Evolutionary conservation across 306 rosid genomes (phyloP), one percentile per base, ranked within the genome.

Genomic region (Lagenaria siceraria): DNA sequence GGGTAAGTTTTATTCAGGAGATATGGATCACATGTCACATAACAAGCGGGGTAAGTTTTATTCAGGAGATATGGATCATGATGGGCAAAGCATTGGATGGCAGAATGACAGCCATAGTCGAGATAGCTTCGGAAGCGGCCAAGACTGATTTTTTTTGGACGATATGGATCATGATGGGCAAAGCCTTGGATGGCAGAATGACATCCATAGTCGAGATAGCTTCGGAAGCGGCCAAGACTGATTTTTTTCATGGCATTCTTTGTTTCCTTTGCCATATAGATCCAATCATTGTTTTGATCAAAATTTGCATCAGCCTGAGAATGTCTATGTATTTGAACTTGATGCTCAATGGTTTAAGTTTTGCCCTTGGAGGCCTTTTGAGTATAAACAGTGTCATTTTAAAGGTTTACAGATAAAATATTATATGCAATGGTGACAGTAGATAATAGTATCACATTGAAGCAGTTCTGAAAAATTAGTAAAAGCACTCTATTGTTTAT

Each of bases 111-210:
- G 58, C 82, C 88, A 88, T 76, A 80, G 62, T 80, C 88, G 84
- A 25, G 96, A 90, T 76, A 78, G 76, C 78, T 91, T 72, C 81
- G 91, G 89, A 53, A 81, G 82, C 79, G 83, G 87, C 73, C 92
- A 84, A 74, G 88, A 86, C 77, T 78, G 84, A 80, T 55, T 8
- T 77, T 43, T 35, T 36, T n/a, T n/a, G n/a, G n/a, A n/a, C n/a
- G 93, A 91, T 72, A 80, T 43, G n/a, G 89, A 89, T 69, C 92
- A 82, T 51, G 92, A 88, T 61, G 97, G 91, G 36, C 88, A 87
- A 64, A 86, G 90, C 73, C 86, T 68, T 73, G 90, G 85, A 43
- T 86, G 91, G 97, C 97, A 84, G 83, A 91, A 86, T 69, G 97
- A 88, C 78, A 80, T 53, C 82, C 88, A 88, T 76, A 80, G 62